Percentiles rank a stretch among this genome's conserved stretches.
phyloP scores from a whole-genome alignment of 805 yeast species.

The Hanseniaspora singularis region DNA sequence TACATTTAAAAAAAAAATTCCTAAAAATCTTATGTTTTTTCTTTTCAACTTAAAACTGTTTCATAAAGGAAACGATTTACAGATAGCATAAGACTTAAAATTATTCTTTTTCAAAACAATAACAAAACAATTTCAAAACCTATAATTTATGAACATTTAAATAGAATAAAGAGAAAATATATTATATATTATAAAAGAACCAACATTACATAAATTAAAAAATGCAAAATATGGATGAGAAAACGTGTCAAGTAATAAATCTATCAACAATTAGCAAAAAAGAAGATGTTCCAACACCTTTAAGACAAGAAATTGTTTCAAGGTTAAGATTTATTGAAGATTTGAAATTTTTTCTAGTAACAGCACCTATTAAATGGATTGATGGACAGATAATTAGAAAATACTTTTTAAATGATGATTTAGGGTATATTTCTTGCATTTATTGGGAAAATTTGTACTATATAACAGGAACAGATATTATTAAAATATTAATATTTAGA shows the following conservation, averaged over 20 bases:
- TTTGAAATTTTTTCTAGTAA: constrained; percentile 71
- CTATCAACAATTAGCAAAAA: not conserved
- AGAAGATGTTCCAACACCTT: constrained; percentile 2
- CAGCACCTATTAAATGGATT: constrained; percentile 94
- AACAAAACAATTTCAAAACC: too few relatives aligned
- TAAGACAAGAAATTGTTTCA: constrained; percentile 9
- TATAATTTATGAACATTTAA: too few relatives aligned
- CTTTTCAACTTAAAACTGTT: too few relatives aligned
- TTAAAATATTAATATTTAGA: constrained; percentile 77
- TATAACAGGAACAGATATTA: constrained; percentile 92
- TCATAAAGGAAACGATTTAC: too few relatives aligned
- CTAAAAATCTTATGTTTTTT: too few relatives aligned
- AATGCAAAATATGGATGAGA: not conserved
- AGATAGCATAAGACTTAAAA: too few relatives aligned
- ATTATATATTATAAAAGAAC: too few relatives aligned
- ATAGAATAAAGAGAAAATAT: too few relatives aligned
- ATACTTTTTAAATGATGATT: constrained; percentile 74
- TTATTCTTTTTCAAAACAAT: too few relatives aligned
- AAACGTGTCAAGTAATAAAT: not conserved
- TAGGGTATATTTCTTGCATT: constrained; percentile 85
- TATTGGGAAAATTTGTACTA: constrained; percentile 83
- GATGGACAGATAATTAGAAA: constrained; percentile 76
- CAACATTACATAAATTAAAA: too few relatives aligned
- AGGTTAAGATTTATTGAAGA: constrained; percentile 52
- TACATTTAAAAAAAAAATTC: too few relatives aligned